Conservation (phyloP, 2,329 filamentous ascomycete species). For the Pyrenophora teres region DNA sequence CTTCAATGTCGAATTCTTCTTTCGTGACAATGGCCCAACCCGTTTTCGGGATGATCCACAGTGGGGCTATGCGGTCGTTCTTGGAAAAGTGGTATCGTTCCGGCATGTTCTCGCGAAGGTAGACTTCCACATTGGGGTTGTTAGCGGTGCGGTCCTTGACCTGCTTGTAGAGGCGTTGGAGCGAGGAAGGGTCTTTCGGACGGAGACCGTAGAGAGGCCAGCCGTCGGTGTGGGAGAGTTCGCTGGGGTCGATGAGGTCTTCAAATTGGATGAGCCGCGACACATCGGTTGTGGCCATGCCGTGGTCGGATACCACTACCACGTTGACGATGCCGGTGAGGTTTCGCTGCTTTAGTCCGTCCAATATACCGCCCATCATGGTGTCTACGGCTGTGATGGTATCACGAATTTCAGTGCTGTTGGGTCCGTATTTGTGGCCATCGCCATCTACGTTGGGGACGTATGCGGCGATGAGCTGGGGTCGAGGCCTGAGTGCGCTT, state of each 20-base stretch:
- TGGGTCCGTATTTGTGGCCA: conserved; percentile 88
- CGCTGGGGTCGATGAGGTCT: conserved; percentile 76
- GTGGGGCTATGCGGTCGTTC: conserved; percentile 86
- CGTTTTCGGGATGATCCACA: conserved; percentile 91
- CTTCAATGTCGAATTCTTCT: conserved; percentile 74
- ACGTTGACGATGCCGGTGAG: conserved; percentile 89
- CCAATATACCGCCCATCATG: conserved; percentile 79
- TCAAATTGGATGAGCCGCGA: conserved; percentile 85
- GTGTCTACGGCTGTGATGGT: conserved; percentile 80
- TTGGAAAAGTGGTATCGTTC: conserved; percentile 87
- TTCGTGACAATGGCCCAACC: conserved; percentile 91
- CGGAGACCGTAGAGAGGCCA: conserved; percentile 93
- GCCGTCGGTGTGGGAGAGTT: conserved; percentile 85
- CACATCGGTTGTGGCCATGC: conserved; percentile 92
- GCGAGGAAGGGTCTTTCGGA: conserved; percentile 70
- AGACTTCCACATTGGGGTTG: conserved; percentile 79
- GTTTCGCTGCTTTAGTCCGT: conserved; percentile 78
- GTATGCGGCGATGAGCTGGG: conserved; percentile 91
- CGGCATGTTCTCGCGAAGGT: conserved; percentile 86
- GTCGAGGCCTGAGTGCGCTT: conserved; percentile 62
- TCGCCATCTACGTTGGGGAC: conserved; percentile 89
- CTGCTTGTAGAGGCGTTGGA: conserved; percentile 69
- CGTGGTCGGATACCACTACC: conserved; percentile 95
- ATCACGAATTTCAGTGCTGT: conserved; percentile 84
- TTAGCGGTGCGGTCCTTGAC: conserved; percentile 59